phyloP scores from a whole-genome alignment of 1,284 basidiomycete genomes.

The Cerioporus squamosus region DNA sequence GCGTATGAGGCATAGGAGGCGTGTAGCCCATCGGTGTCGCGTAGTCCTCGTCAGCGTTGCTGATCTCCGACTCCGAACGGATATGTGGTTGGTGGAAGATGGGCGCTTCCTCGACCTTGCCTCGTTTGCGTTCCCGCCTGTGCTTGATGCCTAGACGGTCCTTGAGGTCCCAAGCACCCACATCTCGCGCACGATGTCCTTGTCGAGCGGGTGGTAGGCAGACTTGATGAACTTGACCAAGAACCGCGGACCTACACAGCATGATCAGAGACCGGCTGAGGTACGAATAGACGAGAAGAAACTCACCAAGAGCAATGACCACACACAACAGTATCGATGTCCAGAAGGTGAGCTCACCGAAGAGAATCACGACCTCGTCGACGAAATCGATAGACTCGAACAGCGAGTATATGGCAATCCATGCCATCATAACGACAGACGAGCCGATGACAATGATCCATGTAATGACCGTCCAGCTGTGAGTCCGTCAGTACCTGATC shows the following conservation, averaged over 20 bases:
- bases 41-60: slow-evolving; percentile 28
- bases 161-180: slow-evolving; percentile 87
- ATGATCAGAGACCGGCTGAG: slow-evolving; percentile 10
- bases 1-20: slow-evolving; percentile 22
- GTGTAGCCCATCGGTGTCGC: slow-evolving; percentile 7
- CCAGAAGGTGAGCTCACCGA: slow-evolving; percentile 85
- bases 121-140: slow-evolving; percentile 46
- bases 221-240: slow-evolving; percentile 70
- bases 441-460: slow-evolving; percentile 83
- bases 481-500: not conserved
- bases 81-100: slow-evolving; percentile 70
- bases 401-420: slow-evolving; percentile 88
- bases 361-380: slow-evolving; percentile 76
- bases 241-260: slow-evolving; percentile 66
- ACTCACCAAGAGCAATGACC: slow-evolving; percentile 71
- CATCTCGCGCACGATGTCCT: slow-evolving; percentile 87
- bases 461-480: slow-evolving; percentile 87
- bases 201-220: slow-evolving; percentile 76
- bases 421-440: slow-evolving; percentile 77
- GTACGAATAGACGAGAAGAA: not conserved
- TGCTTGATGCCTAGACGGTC: slow-evolving; percentile 78
- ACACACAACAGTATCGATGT: slow-evolving; percentile 72
- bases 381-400: slow-evolving; percentile 73
- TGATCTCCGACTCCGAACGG: slow-evolving; percentile 64
- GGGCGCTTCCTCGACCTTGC: slow-evolving; percentile 61